Percentiles rank a stretch among this genome's conserved stretches.
Evolutionary conservation across 2,329 filamentous ascomycete genomes (phyloP).

Genomic region (Colletotrichum echinochloae): DNA sequence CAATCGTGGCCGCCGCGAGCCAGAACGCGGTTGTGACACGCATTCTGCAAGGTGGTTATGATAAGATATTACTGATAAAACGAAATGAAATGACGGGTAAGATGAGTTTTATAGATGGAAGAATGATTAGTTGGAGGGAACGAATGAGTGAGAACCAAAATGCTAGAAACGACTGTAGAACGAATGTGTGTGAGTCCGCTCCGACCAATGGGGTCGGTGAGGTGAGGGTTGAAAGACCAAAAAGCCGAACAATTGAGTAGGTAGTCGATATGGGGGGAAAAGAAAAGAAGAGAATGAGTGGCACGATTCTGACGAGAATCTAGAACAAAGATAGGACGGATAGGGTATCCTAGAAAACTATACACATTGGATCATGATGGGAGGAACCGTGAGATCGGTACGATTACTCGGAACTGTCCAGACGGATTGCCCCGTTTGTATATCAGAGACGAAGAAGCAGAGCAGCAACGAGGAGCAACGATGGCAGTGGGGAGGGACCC

Average conservation of each 20-base stretch:
- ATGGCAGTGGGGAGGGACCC: not conserved
- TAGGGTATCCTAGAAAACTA: not conserved
- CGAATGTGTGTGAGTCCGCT: not conserved
- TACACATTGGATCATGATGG: constrained; percentile 16
- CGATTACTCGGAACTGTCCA: not conserved
- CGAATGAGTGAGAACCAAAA: constrained; percentile 1
- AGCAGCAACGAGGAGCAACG: not conserved
- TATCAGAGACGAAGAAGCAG: not conserved
- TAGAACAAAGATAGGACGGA: not conserved
- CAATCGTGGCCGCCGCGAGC: constrained; percentile 38
- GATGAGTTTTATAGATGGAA: not conserved
- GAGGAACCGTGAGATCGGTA: not conserved
- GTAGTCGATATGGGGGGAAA: not conserved
- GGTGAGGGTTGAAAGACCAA: not conserved
- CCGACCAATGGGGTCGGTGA: not conserved
- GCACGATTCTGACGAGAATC: constrained; percentile 11
- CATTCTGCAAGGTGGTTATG: constrained; percentile 11
- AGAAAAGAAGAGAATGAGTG: constrained; percentile 3
- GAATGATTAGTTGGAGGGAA: not conserved
- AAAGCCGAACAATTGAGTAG: not conserved
- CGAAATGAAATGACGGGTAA: too few relatives aligned
- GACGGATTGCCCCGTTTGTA: not conserved
- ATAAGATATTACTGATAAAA: not conserved
- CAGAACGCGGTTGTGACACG: constrained; percentile 34
- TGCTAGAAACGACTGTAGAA: not conserved